phyloP scores from a whole-genome alignment of 768 basidiomycete species.

The Mycena metata region DNA sequence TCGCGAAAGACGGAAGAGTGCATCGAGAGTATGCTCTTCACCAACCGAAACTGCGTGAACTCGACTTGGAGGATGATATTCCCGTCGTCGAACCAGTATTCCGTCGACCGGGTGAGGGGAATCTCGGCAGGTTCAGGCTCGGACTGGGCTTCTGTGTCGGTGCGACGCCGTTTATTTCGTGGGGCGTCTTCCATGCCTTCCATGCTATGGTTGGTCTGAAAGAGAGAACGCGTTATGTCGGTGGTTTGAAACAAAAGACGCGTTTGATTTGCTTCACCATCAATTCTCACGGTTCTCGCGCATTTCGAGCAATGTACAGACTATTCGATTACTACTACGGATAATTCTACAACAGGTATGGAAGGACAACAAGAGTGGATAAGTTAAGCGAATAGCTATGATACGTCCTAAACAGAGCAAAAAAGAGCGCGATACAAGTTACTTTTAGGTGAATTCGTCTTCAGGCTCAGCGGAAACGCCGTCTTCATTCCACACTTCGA shows the following conservation, averaged over 20 bases:
- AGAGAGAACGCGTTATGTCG: too few relatives aligned
- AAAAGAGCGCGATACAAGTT: too few relatives aligned
- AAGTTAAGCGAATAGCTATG: conserved; percentile 20
- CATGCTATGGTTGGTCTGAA: too few relatives aligned
- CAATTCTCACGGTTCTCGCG: neutral
- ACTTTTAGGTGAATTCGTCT: conserved; percentile 57
- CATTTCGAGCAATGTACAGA: conserved; percentile 17
- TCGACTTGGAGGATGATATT: conserved; percentile 55
- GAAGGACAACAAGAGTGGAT: conserved; percentile 23
- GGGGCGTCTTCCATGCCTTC: too few relatives aligned
- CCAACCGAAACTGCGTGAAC: conserved; percentile 51
- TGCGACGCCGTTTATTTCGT: too few relatives aligned
- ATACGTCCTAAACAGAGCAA: conserved; percentile 11
- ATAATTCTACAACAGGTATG: conserved; percentile 32
- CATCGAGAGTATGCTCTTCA: conserved; percentile 51
- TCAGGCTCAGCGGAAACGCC: conserved; percentile 77
- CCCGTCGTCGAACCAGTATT: conserved; percentile 56
- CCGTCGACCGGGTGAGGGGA: conserved; percentile 5
- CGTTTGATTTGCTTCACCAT: too few relatives aligned
- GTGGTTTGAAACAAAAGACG: too few relatives aligned
- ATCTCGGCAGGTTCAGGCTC: too few relatives aligned
- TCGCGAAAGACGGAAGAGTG: conserved; percentile 54
- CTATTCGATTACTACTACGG: conserved; percentile 5
- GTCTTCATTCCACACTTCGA: conserved; percentile 87
- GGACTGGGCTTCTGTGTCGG: too few relatives aligned